Evolutionary conservation across 1,139 yeast genomes (phyloP), one percentile per base, ranked within the genome.

Genomic region (Pichia sp.): DNA sequence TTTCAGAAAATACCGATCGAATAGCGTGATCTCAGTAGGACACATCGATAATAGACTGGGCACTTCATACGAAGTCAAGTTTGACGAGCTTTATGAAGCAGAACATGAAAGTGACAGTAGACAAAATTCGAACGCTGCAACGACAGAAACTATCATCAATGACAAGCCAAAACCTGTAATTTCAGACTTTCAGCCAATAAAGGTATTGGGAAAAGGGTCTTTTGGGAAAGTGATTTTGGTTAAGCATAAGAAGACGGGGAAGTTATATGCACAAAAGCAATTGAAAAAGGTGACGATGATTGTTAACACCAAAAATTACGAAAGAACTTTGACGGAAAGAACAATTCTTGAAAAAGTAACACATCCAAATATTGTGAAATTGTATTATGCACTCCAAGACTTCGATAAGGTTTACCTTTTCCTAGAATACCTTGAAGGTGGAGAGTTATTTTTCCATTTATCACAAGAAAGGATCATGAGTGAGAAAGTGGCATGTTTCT

Each of bases 221-320:
- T 90, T 88, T 64, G 97, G 98, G 5, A 90, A 89, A 67, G 98
- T 90, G 1, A 70, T 89, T 16, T 72, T 90, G n/a, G 97, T 90
- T 0, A 79, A 83, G 54, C 95, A 90, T 65, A 72, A 70, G 54
- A 62, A 77, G n/a, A 82, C 90, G 0, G 89, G 89, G 0, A 78
- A 81, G 59, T 70, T 90, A 10, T 92, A 82, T 72, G 97, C 98
- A 0, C 96, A 89, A 75, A 90, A 92, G 67, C 97, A 90, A 64
- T 74, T 90, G 61, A 85, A 83, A 62, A 90, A 92, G 70, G 96
- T 96, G 1, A 80, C 86, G 23, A 81, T 85, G 69, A 72, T 83
- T 45, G 82, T 85, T 41, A 78, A 77, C 56, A 71, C 77, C 40
- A 71, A 73, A 56, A 75, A 76, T 51, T 68, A 82, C 45, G 85